phyloP scores from a whole-genome alignment of 345 rosid species.

The Mangifera indica region DNA sequence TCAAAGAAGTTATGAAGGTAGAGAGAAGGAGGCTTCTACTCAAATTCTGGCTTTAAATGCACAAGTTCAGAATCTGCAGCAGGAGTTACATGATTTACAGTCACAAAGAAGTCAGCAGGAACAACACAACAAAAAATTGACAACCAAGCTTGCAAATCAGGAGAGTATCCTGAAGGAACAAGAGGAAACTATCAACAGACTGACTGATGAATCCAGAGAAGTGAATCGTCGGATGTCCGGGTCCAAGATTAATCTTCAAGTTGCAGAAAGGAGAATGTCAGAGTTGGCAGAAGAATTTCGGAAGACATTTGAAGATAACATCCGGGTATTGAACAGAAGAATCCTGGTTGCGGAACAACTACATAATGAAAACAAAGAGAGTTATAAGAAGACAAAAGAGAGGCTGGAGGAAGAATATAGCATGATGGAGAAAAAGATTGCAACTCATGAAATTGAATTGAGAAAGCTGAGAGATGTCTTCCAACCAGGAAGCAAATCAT shows the following conservation, averaged over 20 bases:
- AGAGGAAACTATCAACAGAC: slow-evolving; percentile 32
- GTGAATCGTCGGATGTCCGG: slow-evolving; percentile 38
- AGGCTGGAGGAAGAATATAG: slow-evolving; percentile 35
- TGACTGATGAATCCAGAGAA: slow-evolving; percentile 38
- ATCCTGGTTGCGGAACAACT: slow-evolving; percentile 71
- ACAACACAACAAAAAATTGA: slow-evolving; percentile 23
- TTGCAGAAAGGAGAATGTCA: slow-evolving; percentile 60
- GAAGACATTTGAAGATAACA: slow-evolving; percentile 60
- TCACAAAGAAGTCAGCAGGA: slow-evolving; percentile 9
- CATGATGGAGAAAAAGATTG: slow-evolving; percentile 25
- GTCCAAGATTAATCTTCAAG: slow-evolving; percentile 31
- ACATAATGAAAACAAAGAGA: slow-evolving; percentile 57
- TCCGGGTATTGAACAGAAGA: slow-evolving; percentile 58
- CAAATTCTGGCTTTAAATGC: slow-evolving; percentile 15
- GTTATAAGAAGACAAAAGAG: slow-evolving; percentile 35
- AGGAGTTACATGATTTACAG: no score
- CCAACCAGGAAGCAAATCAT: slow-evolving; percentile 25
- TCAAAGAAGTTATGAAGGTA: slow-evolving; percentile 12
- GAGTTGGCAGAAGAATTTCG: slow-evolving; percentile 60
- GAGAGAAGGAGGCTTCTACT: slow-evolving; percentile 21
- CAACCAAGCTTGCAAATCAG: slow-evolving; percentile 34
- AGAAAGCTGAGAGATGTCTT: slow-evolving; percentile 33
- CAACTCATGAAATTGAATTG: slow-evolving; percentile 31
- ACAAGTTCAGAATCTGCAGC: no score
- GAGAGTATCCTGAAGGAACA: slow-evolving; percentile 34